Conservation (phyloP, 352 stramenopile genomes). For the Thraustochytrium sp. region DNA sequence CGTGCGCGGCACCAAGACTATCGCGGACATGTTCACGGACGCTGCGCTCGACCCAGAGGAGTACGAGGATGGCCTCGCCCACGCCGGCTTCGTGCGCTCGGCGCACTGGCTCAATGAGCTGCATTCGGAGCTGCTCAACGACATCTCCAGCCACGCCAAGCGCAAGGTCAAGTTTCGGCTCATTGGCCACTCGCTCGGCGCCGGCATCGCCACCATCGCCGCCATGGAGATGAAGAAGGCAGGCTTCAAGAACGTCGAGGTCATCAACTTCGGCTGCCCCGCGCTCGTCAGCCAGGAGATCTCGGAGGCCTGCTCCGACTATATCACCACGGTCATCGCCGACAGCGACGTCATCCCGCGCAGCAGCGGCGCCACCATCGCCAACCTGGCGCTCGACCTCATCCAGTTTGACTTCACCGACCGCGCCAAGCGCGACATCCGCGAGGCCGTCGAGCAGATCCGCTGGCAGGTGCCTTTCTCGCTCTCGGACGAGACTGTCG, state of each 20-base stretch:
- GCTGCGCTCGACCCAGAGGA: conserved; percentile 54
- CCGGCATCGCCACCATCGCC: conserved; percentile 58
- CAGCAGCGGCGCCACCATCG: conserved; percentile 57
- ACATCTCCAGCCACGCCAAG: conserved; percentile 53
- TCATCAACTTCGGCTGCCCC: conserved; percentile 62
- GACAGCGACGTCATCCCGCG: conserved; percentile 61
- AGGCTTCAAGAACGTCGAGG: conserved; percentile 51
- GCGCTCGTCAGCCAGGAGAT: conserved; percentile 56
- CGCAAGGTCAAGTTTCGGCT: conserved; percentile 57
- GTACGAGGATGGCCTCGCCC: conserved; percentile 57
- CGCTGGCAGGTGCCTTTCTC: conserved; percentile 47
- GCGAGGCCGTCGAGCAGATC: conserved; percentile 55
- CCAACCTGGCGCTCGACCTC: conserved; percentile 56
- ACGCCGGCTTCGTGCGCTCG: conserved; percentile 55
- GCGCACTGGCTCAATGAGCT: conserved; percentile 55
- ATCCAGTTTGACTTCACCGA: conserved; percentile 54
- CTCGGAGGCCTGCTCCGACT: conserved; percentile 54
- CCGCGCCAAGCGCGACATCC: conserved; percentile 52
- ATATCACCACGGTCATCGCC: conserved; percentile 59
- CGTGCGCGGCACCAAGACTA: conserved; percentile 58
- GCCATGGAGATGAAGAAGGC: conserved; percentile 53
- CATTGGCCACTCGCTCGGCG: conserved; percentile 59
- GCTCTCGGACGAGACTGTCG: conserved; percentile 33
- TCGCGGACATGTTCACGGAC: conserved; percentile 60
- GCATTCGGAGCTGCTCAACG: conserved; percentile 52